Evolutionary conservation across 768 basidiomycete species (phyloP), one percentile per base, ranked within the genome.

Genomic region (Lactarius deliciosus): DNA sequence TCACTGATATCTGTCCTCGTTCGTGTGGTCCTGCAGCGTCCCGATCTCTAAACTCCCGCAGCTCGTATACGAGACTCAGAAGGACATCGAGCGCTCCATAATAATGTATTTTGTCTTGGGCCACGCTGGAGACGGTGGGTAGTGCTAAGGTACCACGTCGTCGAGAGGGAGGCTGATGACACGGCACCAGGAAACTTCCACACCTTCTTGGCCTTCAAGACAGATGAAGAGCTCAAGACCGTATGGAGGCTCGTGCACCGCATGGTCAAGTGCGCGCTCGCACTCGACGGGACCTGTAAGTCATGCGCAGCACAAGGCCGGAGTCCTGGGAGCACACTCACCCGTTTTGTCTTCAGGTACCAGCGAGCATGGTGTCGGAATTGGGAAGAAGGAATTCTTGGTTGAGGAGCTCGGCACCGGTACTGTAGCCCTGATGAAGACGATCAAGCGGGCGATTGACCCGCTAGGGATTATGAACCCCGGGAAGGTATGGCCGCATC

Each of bases 341-440:
- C 22, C n/a, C 60, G 25, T 70, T 18, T 18, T 16, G 0, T 36
- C 36, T 38, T 38, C 54, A 88, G 32, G 86, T 70, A 89, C 87
- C 0, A 91, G 91, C 3, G 93, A 95, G 71, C 93, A 95, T 72
- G 32, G 93, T 2, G 90, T 95, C 9, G 93, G 93, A 0, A 79
- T 94, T 15, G 92, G 92, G 6, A 36, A 36, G 36, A 95, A 84
- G 65, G 81, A 88, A 68, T 96, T 88, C 73, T 81, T 97, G 18
- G 80, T 83, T 18, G 83, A 87, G 47, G 95, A 97, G 73, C 81
- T 97, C 0, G 94, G 95, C 0, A 79, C 79, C 28, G 92, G 90
- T 2, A 96, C 95, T 0, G 89, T 96, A 10, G 82, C 83, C 59
- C 75, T 95, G 30, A 95, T 96, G 93, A 88, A 89, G 77, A 82